These are phyloP conservation scores for Fusarium pilosicola DNA, from an alignment of 2,329 filamentous ascomycete species.

Conservation along the genomic window DNA sequence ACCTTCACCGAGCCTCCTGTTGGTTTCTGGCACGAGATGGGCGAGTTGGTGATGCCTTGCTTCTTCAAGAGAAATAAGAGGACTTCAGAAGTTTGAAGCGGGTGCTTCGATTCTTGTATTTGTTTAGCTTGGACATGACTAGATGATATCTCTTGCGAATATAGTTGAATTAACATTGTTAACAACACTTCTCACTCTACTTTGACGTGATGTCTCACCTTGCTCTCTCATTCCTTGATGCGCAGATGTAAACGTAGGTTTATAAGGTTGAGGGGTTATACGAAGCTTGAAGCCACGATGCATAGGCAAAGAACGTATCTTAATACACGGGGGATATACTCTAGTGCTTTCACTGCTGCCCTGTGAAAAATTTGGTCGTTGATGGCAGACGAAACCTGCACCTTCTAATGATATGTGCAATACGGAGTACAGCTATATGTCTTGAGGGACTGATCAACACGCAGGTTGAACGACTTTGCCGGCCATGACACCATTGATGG, in stretches of 20 bases:
- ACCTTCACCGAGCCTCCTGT: constrained; percentile 59
- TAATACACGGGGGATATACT: too few relatives aligned
- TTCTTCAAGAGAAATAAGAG: constrained; percentile 46
- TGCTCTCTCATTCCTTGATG: background rate
- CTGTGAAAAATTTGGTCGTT: background rate
- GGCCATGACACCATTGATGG: too few relatives aligned
- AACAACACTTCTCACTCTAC: background rate
- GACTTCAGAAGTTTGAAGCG: constrained; percentile 6
- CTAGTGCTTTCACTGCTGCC: fast-evolving
- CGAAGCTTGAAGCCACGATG: background rate
- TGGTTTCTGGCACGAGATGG: constrained; percentile 65
- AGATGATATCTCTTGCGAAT: constrained; percentile 10
- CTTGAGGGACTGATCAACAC: background rate
- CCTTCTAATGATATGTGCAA: background rate
- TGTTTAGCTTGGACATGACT: background rate
- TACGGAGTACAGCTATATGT: background rate
- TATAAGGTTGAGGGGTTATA: background rate
- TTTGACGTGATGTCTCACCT: background rate
- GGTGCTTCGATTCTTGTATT: background rate
- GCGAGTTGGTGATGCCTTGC: constrained; percentile 53
- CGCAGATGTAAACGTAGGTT: background rate
- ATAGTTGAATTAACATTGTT: constrained; percentile 2
- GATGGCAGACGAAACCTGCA: too few relatives aligned
- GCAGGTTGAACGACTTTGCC: background rate
- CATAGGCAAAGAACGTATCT: background rate